These are phyloP conservation scores for Pichia paraexigua DNA, from an alignment of 805 yeast genomes.

Conservation along the genomic window DNA sequence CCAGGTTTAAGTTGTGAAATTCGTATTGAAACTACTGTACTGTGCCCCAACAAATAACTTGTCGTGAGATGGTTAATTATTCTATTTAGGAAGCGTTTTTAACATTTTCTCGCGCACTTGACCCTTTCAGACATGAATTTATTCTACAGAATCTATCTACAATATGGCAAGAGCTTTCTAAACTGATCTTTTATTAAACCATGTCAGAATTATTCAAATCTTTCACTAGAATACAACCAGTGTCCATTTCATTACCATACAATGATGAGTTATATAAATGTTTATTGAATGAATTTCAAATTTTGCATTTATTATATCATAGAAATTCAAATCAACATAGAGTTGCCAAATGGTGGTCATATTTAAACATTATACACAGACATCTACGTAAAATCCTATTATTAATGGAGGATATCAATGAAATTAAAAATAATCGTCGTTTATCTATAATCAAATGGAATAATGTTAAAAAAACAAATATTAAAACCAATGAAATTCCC, in stretches of 20 bases:
- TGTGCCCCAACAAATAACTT: no score
- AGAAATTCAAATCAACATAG: conserved; percentile 74
- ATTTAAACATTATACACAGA: conserved; percentile 56
- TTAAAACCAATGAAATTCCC: conserved; percentile 4
- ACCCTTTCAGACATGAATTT: no score
- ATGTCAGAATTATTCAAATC: background rate
- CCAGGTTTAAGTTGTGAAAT: no score
- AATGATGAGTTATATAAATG: background rate
- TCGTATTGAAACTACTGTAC: no score
- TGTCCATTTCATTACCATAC: background rate
- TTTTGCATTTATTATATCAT: conserved; percentile 58
- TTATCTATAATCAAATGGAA: conserved; percentile 10
- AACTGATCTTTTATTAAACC: no score
- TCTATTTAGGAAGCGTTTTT: no score
- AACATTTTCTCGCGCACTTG: no score
- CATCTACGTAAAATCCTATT: conserved; percentile 35
- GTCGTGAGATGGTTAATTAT: no score
- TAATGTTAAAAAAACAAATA: background rate
- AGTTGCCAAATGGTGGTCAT: conserved; percentile 69
- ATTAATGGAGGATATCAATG: conserved; percentile 21
- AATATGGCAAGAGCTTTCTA: no score
- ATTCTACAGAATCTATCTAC: no score
- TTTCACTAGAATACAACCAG: background rate
- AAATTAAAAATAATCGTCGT: conserved; percentile 8
- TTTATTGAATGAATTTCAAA: conserved; percentile 41